Evolutionary conservation across 1,284 basidiomycete genomes (phyloP), one percentile per base, ranked within the genome.

Genomic region (Cronartium ribicola): DNA sequence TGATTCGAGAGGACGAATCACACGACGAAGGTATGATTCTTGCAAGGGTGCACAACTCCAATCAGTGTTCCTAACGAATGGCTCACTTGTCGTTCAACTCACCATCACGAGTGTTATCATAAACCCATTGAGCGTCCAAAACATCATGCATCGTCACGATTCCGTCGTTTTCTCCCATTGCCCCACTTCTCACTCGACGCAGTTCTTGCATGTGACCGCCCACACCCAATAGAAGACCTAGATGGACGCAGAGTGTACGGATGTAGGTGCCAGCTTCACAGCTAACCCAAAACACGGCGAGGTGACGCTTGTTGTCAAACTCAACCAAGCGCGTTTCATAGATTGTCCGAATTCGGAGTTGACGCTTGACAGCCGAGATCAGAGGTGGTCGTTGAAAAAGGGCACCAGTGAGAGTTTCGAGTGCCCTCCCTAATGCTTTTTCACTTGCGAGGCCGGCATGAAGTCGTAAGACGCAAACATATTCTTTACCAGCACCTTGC

Each of bases 111-210:
- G 92, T 97, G 82, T 96, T 98, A 83, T 99, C 96, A 82, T 96
- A 98, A 80, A 91, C 83, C 94, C 95, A 99, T 81, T 98, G 96
- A 10, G 96, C 96, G 82, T 99, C 96, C 83, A 99, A 84, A 43
- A 99, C 94, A 82, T 99, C 96, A 84, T 99, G 96, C 96, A 99
- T 99, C 43, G 96, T 96, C 75, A 98, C 96, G 80, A 98, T 95
- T 80, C 94, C 92, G 82, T 98, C 96, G 82, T 92, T 93, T 84
- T 99, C 96, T 73, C 90, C 90, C 85, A 98, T 89, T 63, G 94
- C 95, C 81, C 96, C 96, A 81, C 90, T 92, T 77, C 96, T 86
- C 8, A 98, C 95, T 81, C 96, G 86, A 78, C 96, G 86, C 70
- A 99, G 87, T 83, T 99, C 96, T 84, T 99, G 95, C 96, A 99